These are phyloP conservation scores for Angomonas ambiguus DNA, from an alignment of 208 protist genomes.

Conservation along the genomic window DNA sequence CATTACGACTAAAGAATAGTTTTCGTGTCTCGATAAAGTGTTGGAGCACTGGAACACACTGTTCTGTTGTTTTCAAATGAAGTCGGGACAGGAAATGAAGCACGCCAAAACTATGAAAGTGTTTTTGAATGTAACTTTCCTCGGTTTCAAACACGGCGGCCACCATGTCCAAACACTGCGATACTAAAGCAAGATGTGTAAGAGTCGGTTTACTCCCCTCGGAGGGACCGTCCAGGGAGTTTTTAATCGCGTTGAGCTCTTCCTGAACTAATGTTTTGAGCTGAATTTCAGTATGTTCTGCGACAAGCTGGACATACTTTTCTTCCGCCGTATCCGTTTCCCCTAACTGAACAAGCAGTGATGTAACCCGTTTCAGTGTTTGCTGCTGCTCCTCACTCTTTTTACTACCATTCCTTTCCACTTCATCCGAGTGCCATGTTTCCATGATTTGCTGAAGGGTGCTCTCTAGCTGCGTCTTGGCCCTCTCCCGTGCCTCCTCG, in stretches of 20 bases:
- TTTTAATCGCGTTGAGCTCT: conserved; percentile 63
- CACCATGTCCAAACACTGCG: conserved; percentile 71
- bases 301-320: conserved; percentile 66
- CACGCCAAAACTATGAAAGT: conserved; percentile 48
- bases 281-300: conserved; percentile 50
- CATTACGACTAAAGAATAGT: conserved; percentile 21
- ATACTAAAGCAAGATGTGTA: conserved; percentile 76
- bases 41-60: conserved; percentile 72
- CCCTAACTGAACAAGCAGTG: conserved; percentile 46
- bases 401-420: conserved; percentile 57
- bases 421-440: conserved; percentile 3
- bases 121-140: conserved; percentile 54
- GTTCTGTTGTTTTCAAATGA: conserved; percentile 53
- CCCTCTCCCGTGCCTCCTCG: neutral
- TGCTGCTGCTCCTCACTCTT: neutral
- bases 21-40: conserved; percentile 67
- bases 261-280: conserved; percentile 57
- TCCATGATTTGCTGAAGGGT: neutral
- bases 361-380: conserved; percentile 21
- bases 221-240: neutral
- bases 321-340: conserved; percentile 26
- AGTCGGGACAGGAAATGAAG: conserved; percentile 53
- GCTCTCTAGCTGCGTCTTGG: neutral
- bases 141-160: conserved; percentile 73
- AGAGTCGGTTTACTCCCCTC: conserved; percentile 30